These are phyloP conservation scores for Starmerella davenportii DNA, from an alignment of 805 yeast genomes.

Conservation along the genomic window DNA sequence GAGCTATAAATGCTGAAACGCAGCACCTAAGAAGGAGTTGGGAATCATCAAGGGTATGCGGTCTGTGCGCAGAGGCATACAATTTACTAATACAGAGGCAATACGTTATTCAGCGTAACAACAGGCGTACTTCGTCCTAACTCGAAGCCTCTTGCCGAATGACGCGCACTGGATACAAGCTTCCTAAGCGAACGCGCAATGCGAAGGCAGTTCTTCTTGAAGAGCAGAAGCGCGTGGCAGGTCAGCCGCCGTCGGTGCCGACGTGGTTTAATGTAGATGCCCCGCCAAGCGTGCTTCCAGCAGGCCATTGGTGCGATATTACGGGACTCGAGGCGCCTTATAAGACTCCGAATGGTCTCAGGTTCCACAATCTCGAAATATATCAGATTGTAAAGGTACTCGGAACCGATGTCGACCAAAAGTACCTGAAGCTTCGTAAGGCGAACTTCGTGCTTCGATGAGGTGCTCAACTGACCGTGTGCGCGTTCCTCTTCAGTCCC, in stretches of 20 bases:
- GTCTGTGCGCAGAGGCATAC: no score
- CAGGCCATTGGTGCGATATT: slow-evolving; percentile 75
- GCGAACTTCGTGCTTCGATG: slow-evolving; percentile 70
- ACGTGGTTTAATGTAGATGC: slow-evolving; percentile 59
- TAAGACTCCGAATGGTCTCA: slow-evolving; percentile 52
- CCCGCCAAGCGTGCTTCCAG: slow-evolving; percentile 72
- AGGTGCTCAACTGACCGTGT: no score
- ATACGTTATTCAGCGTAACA: no score
- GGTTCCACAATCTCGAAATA: slow-evolving; percentile 71
- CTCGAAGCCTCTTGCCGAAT: no score
- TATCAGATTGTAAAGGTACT: slow-evolving; percentile 56
- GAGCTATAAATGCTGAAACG: no score
- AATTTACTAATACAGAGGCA: no score
- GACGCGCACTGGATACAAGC: slow-evolving; percentile 28
- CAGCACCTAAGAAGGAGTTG: no score
- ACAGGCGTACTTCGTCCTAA: no score
- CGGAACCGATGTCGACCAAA: slow-evolving; percentile 87
- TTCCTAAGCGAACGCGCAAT: slow-evolving; percentile 53
- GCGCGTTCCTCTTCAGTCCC: no score
- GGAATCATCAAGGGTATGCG: no score
- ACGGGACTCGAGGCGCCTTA: slow-evolving; percentile 74
- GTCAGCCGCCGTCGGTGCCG: slow-evolving; percentile 28
- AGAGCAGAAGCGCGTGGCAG: slow-evolving; percentile 48
- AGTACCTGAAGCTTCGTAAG: slow-evolving; percentile 67
- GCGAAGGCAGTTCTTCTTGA: slow-evolving; percentile 56